Evolutionary conservation across 2,329 filamentous ascomycete species (phyloP).

Genomic region (Colletotrichum zoysiae): DNA sequence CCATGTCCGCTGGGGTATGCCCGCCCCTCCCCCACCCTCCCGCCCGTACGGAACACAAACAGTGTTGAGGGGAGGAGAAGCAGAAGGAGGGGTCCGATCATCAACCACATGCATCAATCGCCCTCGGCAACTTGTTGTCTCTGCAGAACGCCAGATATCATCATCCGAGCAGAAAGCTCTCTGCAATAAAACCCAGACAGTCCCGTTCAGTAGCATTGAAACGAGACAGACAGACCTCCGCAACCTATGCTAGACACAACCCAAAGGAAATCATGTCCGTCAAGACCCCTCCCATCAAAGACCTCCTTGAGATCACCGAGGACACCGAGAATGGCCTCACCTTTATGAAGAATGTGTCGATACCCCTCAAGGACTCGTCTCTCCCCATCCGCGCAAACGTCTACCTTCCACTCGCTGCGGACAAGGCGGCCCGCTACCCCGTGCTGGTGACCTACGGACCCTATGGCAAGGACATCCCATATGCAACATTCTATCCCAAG

Average conservation of each 20-base stretch:
- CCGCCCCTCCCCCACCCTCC: constrained; percentile 41
- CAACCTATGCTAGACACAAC: neutral
- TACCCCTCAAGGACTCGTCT: constrained; percentile 48
- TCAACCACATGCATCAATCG: constrained; percentile 16
- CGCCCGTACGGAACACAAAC: constrained; percentile 27
- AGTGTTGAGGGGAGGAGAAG: constrained; percentile 11
- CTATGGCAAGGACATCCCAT: constrained; percentile 80
- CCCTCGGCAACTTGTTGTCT: neutral
- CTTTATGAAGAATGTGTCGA: constrained; percentile 52
- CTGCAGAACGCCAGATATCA: neutral
- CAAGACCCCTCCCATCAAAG: constrained; percentile 36
- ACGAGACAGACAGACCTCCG: neutral
- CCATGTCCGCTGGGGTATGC: constrained; percentile 23
- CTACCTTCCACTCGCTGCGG: constrained; percentile 50
- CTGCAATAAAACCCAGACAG: constrained; percentile 19
- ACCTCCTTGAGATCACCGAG: constrained; percentile 33
- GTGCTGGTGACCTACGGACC: constrained; percentile 79
- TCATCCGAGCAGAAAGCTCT: neutral
- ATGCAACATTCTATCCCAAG: constrained; percentile 61
- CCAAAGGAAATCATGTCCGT: constrained; percentile 22
- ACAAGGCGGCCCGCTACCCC: constrained; percentile 54
- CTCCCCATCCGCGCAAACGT: constrained; percentile 54
- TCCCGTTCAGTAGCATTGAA: neutral
- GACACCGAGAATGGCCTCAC: constrained; percentile 47
- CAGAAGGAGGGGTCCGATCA: constrained; percentile 18